Conservation (phyloP, 805 yeast species). For the Tetrapisispora fleetii region DNA sequence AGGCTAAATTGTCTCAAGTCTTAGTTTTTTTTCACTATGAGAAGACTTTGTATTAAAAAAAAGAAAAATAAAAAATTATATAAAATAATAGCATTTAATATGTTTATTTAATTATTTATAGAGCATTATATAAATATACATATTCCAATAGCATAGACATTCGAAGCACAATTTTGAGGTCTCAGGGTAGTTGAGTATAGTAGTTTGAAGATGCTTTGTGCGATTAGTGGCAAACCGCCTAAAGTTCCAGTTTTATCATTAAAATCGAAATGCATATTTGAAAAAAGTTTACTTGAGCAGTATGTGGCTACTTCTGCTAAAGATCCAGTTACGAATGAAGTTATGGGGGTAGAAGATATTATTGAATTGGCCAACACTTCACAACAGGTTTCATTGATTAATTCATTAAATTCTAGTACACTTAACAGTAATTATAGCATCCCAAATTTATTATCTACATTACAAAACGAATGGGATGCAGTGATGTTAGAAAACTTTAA, state of each 20-base stretch:
- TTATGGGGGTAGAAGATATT: constrained; percentile 48
- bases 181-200: too few species aligned
- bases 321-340: constrained; percentile 70
- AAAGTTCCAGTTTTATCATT: constrained; percentile 69
- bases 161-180: background rate
- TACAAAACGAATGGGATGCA: constrained; percentile 89
- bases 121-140: background rate
- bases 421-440: constrained; percentile 38
- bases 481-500: constrained; percentile 70
- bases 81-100: background rate
- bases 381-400: constrained; percentile 19
- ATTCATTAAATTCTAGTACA: constrained; percentile 35
- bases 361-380: constrained; percentile 32
- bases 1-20: background rate
- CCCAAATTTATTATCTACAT: constrained; percentile 62
- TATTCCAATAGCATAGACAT: background rate
- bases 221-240: constrained; percentile 62
- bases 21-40: background rate
- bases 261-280: constrained; percentile 62
- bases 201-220: constrained; percentile 24
- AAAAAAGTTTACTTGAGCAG: constrained; percentile 45
- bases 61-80: too few species aligned
- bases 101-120: background rate
- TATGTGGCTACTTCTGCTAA: constrained; percentile 55
- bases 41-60: background rate